Conservation (phyloP, 140 eudicot species). For the Senecio squalidus region DNA sequence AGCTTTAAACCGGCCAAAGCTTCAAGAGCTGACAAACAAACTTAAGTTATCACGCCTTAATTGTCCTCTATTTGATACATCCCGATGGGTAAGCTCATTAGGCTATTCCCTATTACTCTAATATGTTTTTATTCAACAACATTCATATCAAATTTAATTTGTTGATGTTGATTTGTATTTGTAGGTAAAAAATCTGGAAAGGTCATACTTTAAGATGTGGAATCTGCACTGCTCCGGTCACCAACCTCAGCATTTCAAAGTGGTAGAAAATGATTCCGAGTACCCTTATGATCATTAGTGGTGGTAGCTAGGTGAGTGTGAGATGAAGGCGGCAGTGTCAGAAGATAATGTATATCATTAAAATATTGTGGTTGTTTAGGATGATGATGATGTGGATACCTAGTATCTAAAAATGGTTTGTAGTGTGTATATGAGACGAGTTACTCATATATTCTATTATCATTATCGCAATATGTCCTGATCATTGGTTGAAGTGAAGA, state of each 20-base stretch:
- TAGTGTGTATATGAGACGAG: slow-evolving; percentile 20
- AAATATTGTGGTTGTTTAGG: slow-evolving; percentile 25
- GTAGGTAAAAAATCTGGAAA: slow-evolving; percentile 81
- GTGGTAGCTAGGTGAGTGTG: slow-evolving; percentile 12
- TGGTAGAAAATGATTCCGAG: slow-evolving; percentile 69
- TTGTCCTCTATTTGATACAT: slow-evolving; percentile 84
- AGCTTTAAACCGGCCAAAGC: slow-evolving; percentile 69
- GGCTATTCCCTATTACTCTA: not conserved
- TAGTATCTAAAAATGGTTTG: slow-evolving; percentile 16
- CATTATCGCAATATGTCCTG: not conserved
- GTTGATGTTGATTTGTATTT: slow-evolving; percentile 1
- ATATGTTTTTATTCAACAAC: too few relatives aligned
- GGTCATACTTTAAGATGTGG: slow-evolving; percentile 94
- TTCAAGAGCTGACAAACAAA: slow-evolving; percentile 64
- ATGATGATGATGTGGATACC: slow-evolving; percentile 7
- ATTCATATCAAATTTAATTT: too few relatives aligned
- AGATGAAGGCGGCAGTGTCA: slow-evolving; percentile 21
- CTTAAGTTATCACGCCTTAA: slow-evolving; percentile 70
- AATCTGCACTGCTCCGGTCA: slow-evolving; percentile 79
- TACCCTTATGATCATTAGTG: slow-evolving; percentile 73
- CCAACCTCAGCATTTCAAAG: slow-evolving; percentile 80
- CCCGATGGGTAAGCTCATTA: slow-evolving; percentile 72
- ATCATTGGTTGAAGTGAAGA: slow-evolving; percentile 15
- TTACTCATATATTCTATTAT: not conserved
- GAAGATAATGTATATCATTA: slow-evolving; percentile 30